Evolutionary conservation across 306 rosid species (phyloP), one percentile per base, ranked within the genome.

Genomic region (Fagus sylvatica): DNA sequence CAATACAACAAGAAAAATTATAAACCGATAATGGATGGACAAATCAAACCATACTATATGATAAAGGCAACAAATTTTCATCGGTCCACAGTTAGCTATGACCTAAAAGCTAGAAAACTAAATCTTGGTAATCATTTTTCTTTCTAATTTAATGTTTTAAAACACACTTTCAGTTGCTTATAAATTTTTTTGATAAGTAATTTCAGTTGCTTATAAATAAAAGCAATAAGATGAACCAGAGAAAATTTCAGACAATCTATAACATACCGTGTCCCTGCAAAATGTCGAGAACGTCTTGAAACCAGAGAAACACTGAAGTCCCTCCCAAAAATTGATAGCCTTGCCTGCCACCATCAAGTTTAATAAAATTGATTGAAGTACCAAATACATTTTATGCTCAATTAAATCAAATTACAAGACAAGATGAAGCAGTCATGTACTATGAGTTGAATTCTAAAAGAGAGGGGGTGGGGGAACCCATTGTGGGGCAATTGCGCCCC

Each of bases 181-280:
- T 34, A 33, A 62, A 62, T 2, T 22, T 22, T 22, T 22, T 22
- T 22, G 28, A 22, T 22, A 22, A 22, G 28, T 22, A 39, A 8
- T 66, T 64, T 66, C 71, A 39, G 30, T 8, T 39, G 19, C 69
- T 33, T 62, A 22, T 34, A 33, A 62, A 62, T 2, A 33, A 34
- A 62, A 16, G 41, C 22, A 13, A 64, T 64, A 64, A 64, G 10
- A 36, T 64, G 69, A 34, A 15, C 69, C 41, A 17, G 30, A 5
- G 22, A 0, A 16, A 36, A 64, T 34, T 16, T 64, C 19, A 64
- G 6, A 64, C 15, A 12, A 17, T 17, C 48, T 16, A 66, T 56
- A 78, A 42, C 83, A 82, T 81, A 93, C 98, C 98, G 98, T 76
- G 98, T 95, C 84, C 98, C 98, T 6, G 98, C 98, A 87, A 95